phyloP scores from a whole-genome alignment of 805 yeast genomes.

The Wickerhamomyces tratensis region DNA sequence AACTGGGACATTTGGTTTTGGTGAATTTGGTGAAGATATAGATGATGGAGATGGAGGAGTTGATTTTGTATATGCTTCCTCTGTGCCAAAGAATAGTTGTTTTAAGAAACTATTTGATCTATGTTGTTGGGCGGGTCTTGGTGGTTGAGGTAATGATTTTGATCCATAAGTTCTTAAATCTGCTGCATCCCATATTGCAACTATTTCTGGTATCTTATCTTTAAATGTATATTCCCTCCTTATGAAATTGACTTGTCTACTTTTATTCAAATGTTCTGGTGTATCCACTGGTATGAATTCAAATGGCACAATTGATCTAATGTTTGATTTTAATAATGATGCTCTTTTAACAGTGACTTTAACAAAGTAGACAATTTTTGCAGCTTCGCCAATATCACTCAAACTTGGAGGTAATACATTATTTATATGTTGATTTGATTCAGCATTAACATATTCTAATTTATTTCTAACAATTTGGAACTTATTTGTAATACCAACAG shows the following conservation, averaged over 20 bases:
- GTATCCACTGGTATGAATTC: slow-evolving; percentile 3
- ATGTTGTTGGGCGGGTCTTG: slow-evolving; percentile 1
- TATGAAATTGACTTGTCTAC: slow-evolving; percentile 32
- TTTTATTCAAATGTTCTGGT: slow-evolving; percentile 15
- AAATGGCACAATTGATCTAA: slow-evolving; percentile 39
- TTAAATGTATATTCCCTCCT: slow-evolving; percentile 30
- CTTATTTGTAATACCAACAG: slow-evolving; percentile 13
- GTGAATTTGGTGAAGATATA: neutral
- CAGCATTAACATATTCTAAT: neutral
- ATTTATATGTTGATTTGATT: slow-evolving; percentile 6
- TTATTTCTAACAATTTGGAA: neutral
- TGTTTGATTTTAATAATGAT: slow-evolving; percentile 35
- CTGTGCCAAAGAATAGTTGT: slow-evolving; percentile 1
- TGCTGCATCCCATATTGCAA: slow-evolving; percentile 17
- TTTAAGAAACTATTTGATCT: slow-evolving; percentile 1
- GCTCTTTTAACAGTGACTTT: slow-evolving; percentile 52
- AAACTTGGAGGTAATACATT: slow-evolving; percentile 18
- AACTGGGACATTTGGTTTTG: slow-evolving; percentile 1
- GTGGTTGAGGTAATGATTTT: neutral
- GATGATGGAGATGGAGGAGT: neutral
- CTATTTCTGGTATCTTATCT: slow-evolving; percentile 33
- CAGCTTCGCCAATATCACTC: slow-evolving; percentile 12
- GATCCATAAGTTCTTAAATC: neutral
- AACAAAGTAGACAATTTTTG: slow-evolving; percentile 30
- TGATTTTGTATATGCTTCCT: neutral